Base-by-base conservation (phyloP, 2,329 filamentous ascomycete genomes). In the Stemphylium lycopersici region DNA sequence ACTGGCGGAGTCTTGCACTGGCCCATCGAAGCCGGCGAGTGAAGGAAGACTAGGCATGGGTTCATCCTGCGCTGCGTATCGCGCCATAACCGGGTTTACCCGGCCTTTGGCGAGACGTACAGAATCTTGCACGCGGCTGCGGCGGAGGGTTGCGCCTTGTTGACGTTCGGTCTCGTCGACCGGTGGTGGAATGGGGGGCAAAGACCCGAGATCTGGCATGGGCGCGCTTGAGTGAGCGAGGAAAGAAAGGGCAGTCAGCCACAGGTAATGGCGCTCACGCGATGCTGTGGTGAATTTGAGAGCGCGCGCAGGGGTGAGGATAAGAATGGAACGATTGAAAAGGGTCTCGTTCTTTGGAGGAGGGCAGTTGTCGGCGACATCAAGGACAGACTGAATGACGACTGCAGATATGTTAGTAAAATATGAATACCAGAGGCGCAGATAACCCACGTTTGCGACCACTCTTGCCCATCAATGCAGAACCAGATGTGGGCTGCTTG, bases 171-270 rank as follows among this genome's bases (percentile, higher is more conserved):
- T 33, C 36, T 74, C 69, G 39, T 70, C 70, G 2, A 74, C 59
- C 8, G 67, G 66, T 20, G 70, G 68, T 29, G 83, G 84, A 16
- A 63, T 75, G 12, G 84, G 61, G 39, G 66, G 66, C 57, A 68
- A 61, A 4, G 66, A 55, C 3, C 88, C 79, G 13, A 92, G 85
- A 47, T 95, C 90, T 2, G 91, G 90, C 4, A 93, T 83, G 1
- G 89, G 87, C 67, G 93, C 89, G 13, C 89, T 86, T 0, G 93
- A 96, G 72, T 97, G 92, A 11, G 93, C 93, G 29, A 99, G 82
- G 84, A 98, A 99, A 0, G 93, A 96, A 16, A 99, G 81, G 0
- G 95, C 91, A 16, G 91, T 97, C 53, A 99, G 80, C 95, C 95
- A 99, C 43, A 97, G 79, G 69, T 96, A 96, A 75, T 99, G 95